These are phyloP conservation scores for Ammopiptanthus mongolicus DNA, from an alignment of 306 rosid genomes.

Conservation along the genomic window DNA sequence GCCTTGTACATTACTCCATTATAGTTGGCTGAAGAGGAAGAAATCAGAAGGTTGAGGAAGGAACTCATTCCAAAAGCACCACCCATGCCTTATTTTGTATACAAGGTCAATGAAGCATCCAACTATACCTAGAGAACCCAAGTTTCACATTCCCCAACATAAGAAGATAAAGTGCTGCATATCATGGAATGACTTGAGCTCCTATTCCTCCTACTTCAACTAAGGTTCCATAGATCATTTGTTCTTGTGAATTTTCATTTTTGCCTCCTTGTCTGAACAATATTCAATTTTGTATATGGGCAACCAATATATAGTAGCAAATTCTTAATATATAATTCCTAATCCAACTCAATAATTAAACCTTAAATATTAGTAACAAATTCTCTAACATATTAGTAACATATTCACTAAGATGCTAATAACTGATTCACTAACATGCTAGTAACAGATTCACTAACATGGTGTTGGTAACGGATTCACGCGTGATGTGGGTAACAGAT, in stretches of 20 bases:
- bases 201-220: constrained; percentile 24
- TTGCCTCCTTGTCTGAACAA: background rate
- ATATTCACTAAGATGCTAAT: no score
- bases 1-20: background rate
- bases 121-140: constrained; percentile 79
- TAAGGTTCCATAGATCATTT: constrained; percentile 13
- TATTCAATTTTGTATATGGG: constrained; percentile 26
- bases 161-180: constrained; percentile 69
- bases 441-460: no score
- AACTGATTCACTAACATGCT: no score
- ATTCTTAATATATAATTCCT: no score
- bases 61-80: constrained; percentile 93
- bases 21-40: constrained; percentile 89
- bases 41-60: constrained; percentile 73
- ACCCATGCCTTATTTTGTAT: constrained; percentile 87
- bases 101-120: constrained; percentile 81
- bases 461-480: no score
- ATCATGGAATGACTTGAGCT: constrained; percentile 57
- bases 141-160: constrained; percentile 70
- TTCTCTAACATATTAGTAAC: no score
- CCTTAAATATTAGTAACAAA: no score
- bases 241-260: constrained; percentile 5
- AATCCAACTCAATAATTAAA: no score
- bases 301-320: constrained; percentile 7
- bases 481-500: no score